A percentile compares a stretch with the other conserved stretches of the same genome.
phyloP scores from a whole-genome alignment of 2,329 filamentous ascomycete genomes.

The Hypoxylon sp. region DNA sequence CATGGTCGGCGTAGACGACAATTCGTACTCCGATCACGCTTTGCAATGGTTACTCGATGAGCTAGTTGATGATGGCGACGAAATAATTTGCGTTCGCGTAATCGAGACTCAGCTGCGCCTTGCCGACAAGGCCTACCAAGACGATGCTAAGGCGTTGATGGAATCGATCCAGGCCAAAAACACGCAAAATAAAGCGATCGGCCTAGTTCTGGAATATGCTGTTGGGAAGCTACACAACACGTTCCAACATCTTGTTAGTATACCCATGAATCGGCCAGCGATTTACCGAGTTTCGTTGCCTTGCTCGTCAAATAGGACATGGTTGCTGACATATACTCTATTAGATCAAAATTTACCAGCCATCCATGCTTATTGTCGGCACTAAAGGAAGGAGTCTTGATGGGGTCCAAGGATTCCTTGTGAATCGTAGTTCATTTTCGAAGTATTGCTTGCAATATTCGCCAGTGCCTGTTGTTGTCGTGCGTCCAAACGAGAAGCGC shows the following conservation, averaged over 20 bases:
- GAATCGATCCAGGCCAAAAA: conserved; percentile 85
- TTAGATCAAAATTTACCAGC: conserved; percentile 92
- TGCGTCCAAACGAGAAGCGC: conserved; percentile 87
- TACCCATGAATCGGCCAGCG: not conserved
- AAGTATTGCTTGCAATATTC: conserved; percentile 97
- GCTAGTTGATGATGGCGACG: conserved; percentile 92
- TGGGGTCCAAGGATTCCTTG: conserved; percentile 87
- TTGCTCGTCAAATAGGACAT: conserved; percentile 11
- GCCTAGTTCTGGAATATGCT: conserved; percentile 86
- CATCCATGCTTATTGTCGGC: conserved; percentile 90
- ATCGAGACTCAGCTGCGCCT: conserved; percentile 84
- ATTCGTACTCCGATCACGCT: conserved; percentile 92
- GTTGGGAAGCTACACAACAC: conserved; percentile 91
- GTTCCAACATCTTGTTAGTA: conserved; percentile 87
- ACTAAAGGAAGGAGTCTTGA: conserved; percentile 88
- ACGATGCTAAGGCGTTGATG: conserved; percentile 82
- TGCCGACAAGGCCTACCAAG: conserved; percentile 78
- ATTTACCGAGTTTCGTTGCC: not conserved
- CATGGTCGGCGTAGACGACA: conserved; percentile 90
- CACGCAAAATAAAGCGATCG: conserved; percentile 83
- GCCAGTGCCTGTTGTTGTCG: conserved; percentile 92
- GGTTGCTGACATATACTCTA: conserved; percentile 25
- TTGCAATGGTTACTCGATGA: conserved; percentile 94
- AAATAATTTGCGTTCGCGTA: conserved; percentile 90
- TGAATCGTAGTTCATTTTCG: conserved; percentile 84